Base-by-base conservation (phyloP, 2,329 filamentous ascomycete species). In the Lomentospora prolificans region DNA sequence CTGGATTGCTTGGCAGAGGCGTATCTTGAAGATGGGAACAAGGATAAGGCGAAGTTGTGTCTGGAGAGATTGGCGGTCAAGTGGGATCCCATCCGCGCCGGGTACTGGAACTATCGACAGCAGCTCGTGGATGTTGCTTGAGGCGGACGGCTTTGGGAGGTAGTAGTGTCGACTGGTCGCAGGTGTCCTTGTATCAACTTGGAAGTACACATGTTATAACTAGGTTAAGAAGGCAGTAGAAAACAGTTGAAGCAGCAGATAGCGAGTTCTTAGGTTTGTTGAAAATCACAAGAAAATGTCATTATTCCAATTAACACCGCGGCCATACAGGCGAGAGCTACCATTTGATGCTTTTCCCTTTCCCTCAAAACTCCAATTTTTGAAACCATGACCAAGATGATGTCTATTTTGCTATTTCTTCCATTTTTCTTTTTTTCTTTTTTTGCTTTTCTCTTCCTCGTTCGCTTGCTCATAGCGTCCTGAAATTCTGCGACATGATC, bases 11-110 rank as follows among this genome's bases (percentile, higher is more conserved):
- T 92, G 59, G 87, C 86, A 1, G 86, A 90, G 61, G 79, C 86
- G 31, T 85, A 83, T 58, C 76, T 67, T 2, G 77, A 82, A 63
- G 70, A 76, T 57, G 78, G 78, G 10, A 76, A 81, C 52, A 77
- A 69, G 61, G 76, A 79, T 17, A 79, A 82, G 67, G 90, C 90
- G 1, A 81, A 76, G 55, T 70, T 82, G 65, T 90, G 87, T 58
- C 70, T 96, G 64, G 79, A 80, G 57, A 73, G 95, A 59, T 69
- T 99, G 64, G 86, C 82, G 51, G 84, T 86, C 65, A 91, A 85
- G 74, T 99, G 90, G 79, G 94, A 99, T 76, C 89, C 89, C 5
- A 86, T 99, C 58, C 78, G 94, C 57, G 85, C 84, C 61, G 92
- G 91, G 60, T 99, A 96, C 71, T 99, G 94, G 94, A 85, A 88